A percentile compares a stretch with the other conserved stretches of the same genome.
These are phyloP conservation scores for Kwoniella bestiolae DNA, from an alignment of 768 basidiomycete species.

Conservation along the genomic window DNA sequence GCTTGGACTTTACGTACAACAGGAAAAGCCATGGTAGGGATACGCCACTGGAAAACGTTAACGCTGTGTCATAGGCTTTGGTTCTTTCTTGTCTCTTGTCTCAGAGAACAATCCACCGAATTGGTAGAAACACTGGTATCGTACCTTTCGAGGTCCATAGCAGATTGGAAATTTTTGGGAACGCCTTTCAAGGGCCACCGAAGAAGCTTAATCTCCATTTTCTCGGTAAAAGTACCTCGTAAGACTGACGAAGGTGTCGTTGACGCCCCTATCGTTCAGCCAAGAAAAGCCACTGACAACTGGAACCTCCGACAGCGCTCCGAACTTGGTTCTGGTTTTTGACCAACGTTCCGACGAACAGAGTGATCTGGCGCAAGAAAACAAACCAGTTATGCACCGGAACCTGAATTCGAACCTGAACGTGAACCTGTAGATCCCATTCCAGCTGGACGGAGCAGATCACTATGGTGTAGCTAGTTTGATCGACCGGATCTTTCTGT, in stretches of 20 bases:
- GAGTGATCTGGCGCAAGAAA: neutral
- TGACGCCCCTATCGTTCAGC: neutral
- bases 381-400: neutral
- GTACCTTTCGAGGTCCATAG: too few species aligned
- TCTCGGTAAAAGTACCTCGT: neutral
- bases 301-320: neutral
- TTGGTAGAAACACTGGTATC: too few species aligned
- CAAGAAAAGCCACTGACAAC: neutral
- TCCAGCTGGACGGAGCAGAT: too few species aligned
- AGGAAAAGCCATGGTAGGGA: neutral
- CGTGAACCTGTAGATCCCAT: neutral
- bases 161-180: too few species aligned
- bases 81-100: neutral
- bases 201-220: slow-evolving; percentile 1
- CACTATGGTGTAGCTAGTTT: too few species aligned
- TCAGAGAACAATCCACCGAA: too few species aligned
- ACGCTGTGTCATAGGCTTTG: neutral
- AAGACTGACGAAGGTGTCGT: too few species aligned
- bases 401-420: neutral
- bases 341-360: too few species aligned
- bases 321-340: too few species aligned
- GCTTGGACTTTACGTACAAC: neutral
- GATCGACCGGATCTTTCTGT: neutral
- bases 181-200: neutral
- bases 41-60: neutral